These are phyloP conservation scores for Spizellomyces punctatus DNA, from an alignment of 192 early-diverging fungal species.

Conservation along the genomic window DNA sequence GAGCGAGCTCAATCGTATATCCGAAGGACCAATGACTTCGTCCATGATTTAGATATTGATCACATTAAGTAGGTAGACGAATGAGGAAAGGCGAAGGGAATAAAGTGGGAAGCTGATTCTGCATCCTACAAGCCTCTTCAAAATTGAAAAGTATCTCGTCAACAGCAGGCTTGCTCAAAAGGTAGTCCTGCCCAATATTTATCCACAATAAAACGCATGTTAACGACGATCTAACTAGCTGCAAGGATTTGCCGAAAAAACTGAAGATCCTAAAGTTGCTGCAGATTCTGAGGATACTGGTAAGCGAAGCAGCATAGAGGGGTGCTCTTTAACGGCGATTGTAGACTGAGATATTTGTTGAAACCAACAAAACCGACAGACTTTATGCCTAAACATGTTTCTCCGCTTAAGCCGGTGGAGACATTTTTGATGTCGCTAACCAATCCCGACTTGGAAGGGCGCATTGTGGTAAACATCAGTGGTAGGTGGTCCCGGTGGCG, in stretches of 20 bases:
- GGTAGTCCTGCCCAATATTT: slow-evolving; percentile 22
- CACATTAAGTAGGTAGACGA: slow-evolving; percentile 52
- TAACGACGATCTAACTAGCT: slow-evolving; percentile 36
- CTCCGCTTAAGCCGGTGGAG: slow-evolving; percentile 36
- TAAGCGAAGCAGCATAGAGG: neutral
- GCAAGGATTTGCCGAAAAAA: slow-evolving; percentile 55
- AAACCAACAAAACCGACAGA: slow-evolving; percentile 11
- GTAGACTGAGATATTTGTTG: neutral
- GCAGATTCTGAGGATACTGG: neutral
- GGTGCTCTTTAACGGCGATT: too few species aligned
- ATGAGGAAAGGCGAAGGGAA: neutral
- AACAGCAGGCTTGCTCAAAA: slow-evolving; percentile 72
- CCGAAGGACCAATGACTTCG: slow-evolving; percentile 60
- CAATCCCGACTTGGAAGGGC: slow-evolving; percentile 70
- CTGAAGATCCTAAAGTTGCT: neutral
- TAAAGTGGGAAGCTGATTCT: neutral
- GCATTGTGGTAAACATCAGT: slow-evolving; percentile 55
- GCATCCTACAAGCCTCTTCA: slow-evolving; percentile 65
- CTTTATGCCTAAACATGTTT: slow-evolving; percentile 32
- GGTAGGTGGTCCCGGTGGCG: neutral
- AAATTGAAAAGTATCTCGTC: slow-evolving; percentile 68
- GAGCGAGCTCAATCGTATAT: slow-evolving; percentile 2
- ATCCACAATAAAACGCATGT: slow-evolving; percentile 18
- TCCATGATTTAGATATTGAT: slow-evolving; percentile 68
- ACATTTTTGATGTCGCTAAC: slow-evolving; percentile 34